Base-by-base conservation (phyloP, 1,284 basidiomycete species). In the Cutaneotrichosporon sp. region DNA sequence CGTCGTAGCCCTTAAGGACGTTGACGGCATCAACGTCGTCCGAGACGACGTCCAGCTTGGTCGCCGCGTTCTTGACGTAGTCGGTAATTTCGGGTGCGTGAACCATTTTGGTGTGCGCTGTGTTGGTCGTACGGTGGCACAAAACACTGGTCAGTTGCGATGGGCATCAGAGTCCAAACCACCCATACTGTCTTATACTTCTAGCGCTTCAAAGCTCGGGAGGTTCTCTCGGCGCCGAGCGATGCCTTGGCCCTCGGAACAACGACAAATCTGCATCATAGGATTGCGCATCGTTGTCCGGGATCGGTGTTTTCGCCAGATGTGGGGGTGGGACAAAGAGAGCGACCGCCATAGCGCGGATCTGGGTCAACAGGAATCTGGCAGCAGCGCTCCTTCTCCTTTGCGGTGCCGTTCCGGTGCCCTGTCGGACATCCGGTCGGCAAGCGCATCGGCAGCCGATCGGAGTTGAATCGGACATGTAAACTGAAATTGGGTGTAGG, bases 11-110 rank as follows among this genome's bases (percentile, higher is more conserved):
- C 58, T 75, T 75, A 56, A 69, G 54, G 34, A 70, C 60, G 58
- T 75, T 73, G 57, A 75, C 85, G 62, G 83, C 77, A 74, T 90
- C 87, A 46, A 90, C 77, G 41, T 83, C 81, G 67, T 90, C 87
- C 14, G 84, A 87, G 39, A 83, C 78, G n/a, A 65, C 70, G 61
- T 88, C 87, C 58, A 88, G 79, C 55, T 79, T 61, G 59, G 61
- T 44, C 8, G 64, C 65, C 36, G 55, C 51, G 26, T 41, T 17
- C 61, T 70, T 70, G 52, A 68, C 49, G 44, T 60, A 54, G 34
- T 69, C 64, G 51, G 64, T 69, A 38, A 70, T 54, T 58, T 69
- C 69, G 17, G 70, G 69, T 21, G 71, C 69, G 64, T 68, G 63
- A 18, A 58, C 49, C 48, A 55, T 60, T 18, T 22, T 53, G 46